Evolutionary conservation across 805 yeast genomes (phyloP).

Genomic region (Zygosaccharomyces rouxii): DNA sequence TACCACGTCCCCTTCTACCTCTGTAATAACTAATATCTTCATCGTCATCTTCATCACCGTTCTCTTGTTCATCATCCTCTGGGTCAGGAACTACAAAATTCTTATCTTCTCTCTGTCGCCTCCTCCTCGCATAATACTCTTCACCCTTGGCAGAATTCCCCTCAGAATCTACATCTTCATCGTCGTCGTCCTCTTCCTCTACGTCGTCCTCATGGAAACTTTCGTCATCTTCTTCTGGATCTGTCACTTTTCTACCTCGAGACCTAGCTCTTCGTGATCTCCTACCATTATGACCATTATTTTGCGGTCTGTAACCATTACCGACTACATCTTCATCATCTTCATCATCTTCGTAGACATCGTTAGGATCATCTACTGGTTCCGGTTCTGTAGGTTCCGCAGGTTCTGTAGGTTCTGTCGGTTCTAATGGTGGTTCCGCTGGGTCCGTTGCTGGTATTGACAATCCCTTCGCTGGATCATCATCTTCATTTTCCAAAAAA

Average conservation of each 20-base stretch:
- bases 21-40: constrained; percentile 17
- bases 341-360: constrained; percentile 13
- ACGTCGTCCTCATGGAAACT: constrained; percentile 35
- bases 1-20: constrained; percentile 14
- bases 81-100: constrained; percentile 32
- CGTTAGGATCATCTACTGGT: not conserved
- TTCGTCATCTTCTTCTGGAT: constrained; percentile 31
- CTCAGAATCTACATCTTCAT: constrained; percentile 38
- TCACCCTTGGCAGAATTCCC: constrained; percentile 24
- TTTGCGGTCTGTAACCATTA: constrained; percentile 8
- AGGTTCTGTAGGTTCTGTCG: constrained; percentile 6
- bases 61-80: constrained; percentile 31
- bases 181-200: constrained; percentile 33
- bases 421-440: not conserved
- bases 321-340: constrained; percentile 13
- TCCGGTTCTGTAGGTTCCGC: constrained; percentile 6
- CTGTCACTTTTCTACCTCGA: constrained; percentile 7
- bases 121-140: constrained; percentile 18
- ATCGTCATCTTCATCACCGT: constrained; percentile 14
- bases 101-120: constrained; percentile 23
- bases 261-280: constrained; percentile 8
- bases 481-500: constrained; percentile 27
- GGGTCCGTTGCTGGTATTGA: constrained; percentile 3
- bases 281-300: constrained; percentile 13
- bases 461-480: constrained; percentile 6